Evolutionary conservation across 345 rosid genomes (phyloP).

Genomic region (Populus deltoides): DNA sequence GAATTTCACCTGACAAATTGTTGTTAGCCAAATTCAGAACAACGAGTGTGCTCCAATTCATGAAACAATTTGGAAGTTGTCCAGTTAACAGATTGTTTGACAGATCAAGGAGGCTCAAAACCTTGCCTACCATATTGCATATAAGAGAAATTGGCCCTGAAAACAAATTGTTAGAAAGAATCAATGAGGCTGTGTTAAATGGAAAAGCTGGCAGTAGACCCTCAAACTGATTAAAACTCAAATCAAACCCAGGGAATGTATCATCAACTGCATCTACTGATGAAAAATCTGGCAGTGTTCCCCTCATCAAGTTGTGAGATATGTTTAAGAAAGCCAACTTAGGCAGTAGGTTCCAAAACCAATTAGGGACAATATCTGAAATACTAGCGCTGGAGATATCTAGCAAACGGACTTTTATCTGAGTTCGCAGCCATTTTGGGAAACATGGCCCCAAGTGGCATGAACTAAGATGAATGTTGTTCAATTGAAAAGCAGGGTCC

Average conservation of each 20-base stretch:
- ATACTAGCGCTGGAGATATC: slow-evolving; percentile 29
- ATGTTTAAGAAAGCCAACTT: slow-evolving; percentile 1
- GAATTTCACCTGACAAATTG: slow-evolving; percentile 20
- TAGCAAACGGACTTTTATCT: background rate
- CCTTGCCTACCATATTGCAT: background rate
- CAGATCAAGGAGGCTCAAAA: slow-evolving; percentile 6
- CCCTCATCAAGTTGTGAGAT: slow-evolving; percentile 32
- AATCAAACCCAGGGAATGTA: slow-evolving; percentile 9
- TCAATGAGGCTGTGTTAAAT: background rate
- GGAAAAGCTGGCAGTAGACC: slow-evolving; percentile 24
- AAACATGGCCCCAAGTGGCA: slow-evolving; percentile 32
- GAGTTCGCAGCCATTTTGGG: slow-evolving; percentile 32
- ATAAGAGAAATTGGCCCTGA: slow-evolving; percentile 16
- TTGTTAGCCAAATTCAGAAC: slow-evolving; percentile 23
- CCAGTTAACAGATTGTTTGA: slow-evolving; percentile 13
- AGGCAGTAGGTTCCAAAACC: slow-evolving; percentile 25
- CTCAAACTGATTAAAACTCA: slow-evolving; percentile 21
- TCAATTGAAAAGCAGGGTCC: slow-evolving; percentile 30
- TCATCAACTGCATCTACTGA: background rate
- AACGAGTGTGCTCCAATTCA: background rate
- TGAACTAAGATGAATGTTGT: background rate
- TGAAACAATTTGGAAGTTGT: slow-evolving; percentile 11
- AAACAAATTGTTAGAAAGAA: slow-evolving; percentile 24
- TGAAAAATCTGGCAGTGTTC: slow-evolving; percentile 19
- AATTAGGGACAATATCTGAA: slow-evolving; percentile 13